Percentiles rank a stretch among this genome's conserved stretches.
Evolutionary conservation across 2,329 filamentous ascomycete species (phyloP).

Genomic region (Trichophyton mentagrophytes): DNA sequence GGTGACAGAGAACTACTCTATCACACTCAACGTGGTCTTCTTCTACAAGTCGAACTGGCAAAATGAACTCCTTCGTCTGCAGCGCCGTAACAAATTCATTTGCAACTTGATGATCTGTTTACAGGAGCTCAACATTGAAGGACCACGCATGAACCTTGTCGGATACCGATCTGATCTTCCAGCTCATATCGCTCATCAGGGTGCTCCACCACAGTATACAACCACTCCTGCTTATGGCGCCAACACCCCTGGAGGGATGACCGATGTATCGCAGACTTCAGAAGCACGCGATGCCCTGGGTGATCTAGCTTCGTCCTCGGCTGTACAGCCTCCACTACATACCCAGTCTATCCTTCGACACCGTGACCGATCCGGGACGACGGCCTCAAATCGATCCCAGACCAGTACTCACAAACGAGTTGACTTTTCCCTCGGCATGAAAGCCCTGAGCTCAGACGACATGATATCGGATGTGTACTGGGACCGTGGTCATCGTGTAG

Average conservation of each 20-base stretch:
- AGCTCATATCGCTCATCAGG: conserved; percentile 46
- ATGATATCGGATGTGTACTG: conserved; percentile 54
- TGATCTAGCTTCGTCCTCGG: conserved; percentile 27
- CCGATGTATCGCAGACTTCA: conserved; percentile 17
- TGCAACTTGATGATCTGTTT: conserved; percentile 81
- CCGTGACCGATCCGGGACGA: conserved; percentile 18
- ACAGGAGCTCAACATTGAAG: conserved; percentile 71
- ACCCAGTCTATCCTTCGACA: conserved; percentile 45
- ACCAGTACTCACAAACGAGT: conserved; percentile 51
- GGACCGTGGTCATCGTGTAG: conserved; percentile 36
- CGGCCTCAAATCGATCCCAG: conserved; percentile 35
- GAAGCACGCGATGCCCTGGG: conserved; percentile 23
- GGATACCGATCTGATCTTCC: conserved; percentile 56
- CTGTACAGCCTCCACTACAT: conserved; percentile 18
- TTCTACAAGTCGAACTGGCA: conserved; percentile 98
- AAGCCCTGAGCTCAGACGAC: conserved; percentile 44
- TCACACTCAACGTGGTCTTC: conserved; percentile 85
- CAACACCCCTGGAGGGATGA: conserved; percentile 26
- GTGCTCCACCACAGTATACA: conserved; percentile 35
- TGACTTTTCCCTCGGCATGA: conserved; percentile 59
- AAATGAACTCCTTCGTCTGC: conserved; percentile 80
- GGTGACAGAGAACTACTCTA: conserved; percentile 69
- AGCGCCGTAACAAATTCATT: conserved; percentile 86
- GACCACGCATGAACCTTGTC: conserved; percentile 60
- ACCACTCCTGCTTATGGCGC: conserved; percentile 25